Base-by-base conservation (phyloP, 345 rosid species). In the Clarkia xantiana region DNA sequence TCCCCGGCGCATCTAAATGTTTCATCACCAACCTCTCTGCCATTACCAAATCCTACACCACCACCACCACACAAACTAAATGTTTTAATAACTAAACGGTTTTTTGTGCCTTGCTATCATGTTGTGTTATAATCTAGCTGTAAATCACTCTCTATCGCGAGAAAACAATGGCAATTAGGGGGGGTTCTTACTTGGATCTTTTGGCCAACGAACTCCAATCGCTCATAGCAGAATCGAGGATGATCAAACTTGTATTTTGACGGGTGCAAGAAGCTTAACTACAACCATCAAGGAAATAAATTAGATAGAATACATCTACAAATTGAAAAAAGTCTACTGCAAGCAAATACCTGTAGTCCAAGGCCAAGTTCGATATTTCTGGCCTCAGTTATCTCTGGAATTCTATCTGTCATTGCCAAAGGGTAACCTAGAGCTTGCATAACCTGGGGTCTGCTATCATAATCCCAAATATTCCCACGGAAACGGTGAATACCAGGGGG, bases 401-500 rank as follows among this genome's bases (percentile, higher is more conserved):
- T 83, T 74, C 86, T 75, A 53, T 91, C 96, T 41, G 62, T 54
- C 67, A 78, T 56, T 18, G 44, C 47, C 65, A 83, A 72, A 44
- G 94, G 96, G 61, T 86, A 91, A 17, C 96, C 94, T 1, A 91
- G 65, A 1, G 74, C 62, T 60, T 61, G 77, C 94, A 79, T 76
- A 42, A 86, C 94, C 50, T 76, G 72, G 1, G 85, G 93, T 69
- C 76, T 81, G 74, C 83, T 70, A 48, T 86, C 94, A 62, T 72
- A 86, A 70, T 91, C 98, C 96, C 98, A 91, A 36, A 86, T 61
- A 68, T 91, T 91, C 39, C 98, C 98, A 60, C 89, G 79, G 66
- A 91, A 91, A 44, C 96, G 79, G 72, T 91, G 96, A 82, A 91
- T 83, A 52, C 96, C 98, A 3, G 96, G 98, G 0, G 98, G 98